Conservation (phyloP, 306 rosid genomes). For the Neltuma alba region DNA sequence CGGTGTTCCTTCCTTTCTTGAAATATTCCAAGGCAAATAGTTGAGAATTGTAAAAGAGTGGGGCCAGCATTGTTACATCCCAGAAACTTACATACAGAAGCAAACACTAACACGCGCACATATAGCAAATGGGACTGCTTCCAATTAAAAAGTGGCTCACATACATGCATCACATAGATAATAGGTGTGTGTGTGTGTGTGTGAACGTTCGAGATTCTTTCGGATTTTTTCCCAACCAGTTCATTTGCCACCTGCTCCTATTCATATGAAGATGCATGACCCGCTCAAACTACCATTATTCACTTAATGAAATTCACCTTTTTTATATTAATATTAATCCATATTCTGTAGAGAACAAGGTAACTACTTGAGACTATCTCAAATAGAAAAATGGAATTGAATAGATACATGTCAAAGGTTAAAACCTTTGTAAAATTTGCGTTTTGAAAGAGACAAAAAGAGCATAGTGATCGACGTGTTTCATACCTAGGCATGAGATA, state of each 20-base stretch:
- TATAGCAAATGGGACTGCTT: not conserved
- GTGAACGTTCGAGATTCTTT: conserved; percentile 19
- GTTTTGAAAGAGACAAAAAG: not conserved
- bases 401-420: too few species aligned
- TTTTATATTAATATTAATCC: not conserved
- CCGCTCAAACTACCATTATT: not conserved
- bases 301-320: not conserved
- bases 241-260: not conserved
- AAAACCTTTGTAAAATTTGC: too few species aligned
- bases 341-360: too few species aligned
- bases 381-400: too few species aligned
- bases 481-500: not conserved
- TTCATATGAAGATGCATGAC: not conserved
- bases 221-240: not conserved
- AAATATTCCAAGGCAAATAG: not conserved
- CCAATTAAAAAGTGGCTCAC: not conserved
- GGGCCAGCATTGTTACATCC: not conserved
- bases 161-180: not conserved
- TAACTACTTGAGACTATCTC: too few species aligned
- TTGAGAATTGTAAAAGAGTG: not conserved
- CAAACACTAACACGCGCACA: too few species aligned
- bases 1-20: not conserved
- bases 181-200: not conserved
- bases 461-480: not conserved
- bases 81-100: not conserved